These are phyloP conservation scores for Cercospora citrullina DNA, from an alignment of 2,329 filamentous ascomycete species.

Conservation along the genomic window DNA sequence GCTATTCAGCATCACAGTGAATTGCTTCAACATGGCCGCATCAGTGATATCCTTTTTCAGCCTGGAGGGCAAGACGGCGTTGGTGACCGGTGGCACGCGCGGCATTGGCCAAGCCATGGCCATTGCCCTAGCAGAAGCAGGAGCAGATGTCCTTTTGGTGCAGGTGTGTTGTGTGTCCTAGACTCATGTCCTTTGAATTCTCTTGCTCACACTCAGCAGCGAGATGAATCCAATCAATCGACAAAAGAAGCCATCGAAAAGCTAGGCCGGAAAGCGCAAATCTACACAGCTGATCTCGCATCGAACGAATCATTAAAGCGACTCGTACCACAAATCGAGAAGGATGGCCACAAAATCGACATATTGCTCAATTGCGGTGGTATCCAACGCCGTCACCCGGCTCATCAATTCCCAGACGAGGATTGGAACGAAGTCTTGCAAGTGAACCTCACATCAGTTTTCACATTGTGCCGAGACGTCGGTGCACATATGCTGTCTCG, in stretches of 20 bases:
- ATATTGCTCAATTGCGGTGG: constrained; percentile 86
- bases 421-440: constrained; percentile 83
- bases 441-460: constrained; percentile 82
- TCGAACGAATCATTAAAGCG: constrained; percentile 60
- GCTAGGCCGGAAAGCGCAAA: constrained; percentile 64
- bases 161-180: constrained; percentile 40
- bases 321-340: constrained; percentile 62
- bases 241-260: constrained; percentile 65
- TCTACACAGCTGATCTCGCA: constrained; percentile 71
- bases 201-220: constrained; percentile 40
- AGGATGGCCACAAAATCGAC: constrained; percentile 64
- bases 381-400: constrained; percentile 76
- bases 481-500: constrained; percentile 75
- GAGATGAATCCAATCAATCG: constrained; percentile 54
- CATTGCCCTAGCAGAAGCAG: constrained; percentile 52
- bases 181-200: not conserved
- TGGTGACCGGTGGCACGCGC: constrained; percentile 53
- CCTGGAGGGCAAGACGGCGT: constrained; percentile 51
- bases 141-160: constrained; percentile 53
- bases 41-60: constrained; percentile 50
- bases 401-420: constrained; percentile 70
- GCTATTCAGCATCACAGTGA: not conserved
- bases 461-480: constrained; percentile 73
- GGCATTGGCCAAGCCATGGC: constrained; percentile 55
- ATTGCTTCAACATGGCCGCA: constrained; percentile 30